A percentile compares a stretch with the other conserved stretches of the same genome.
phyloP scores from a whole-genome alignment of 2,329 filamentous ascomycete species.

The Calonectria hawksworthii region DNA sequence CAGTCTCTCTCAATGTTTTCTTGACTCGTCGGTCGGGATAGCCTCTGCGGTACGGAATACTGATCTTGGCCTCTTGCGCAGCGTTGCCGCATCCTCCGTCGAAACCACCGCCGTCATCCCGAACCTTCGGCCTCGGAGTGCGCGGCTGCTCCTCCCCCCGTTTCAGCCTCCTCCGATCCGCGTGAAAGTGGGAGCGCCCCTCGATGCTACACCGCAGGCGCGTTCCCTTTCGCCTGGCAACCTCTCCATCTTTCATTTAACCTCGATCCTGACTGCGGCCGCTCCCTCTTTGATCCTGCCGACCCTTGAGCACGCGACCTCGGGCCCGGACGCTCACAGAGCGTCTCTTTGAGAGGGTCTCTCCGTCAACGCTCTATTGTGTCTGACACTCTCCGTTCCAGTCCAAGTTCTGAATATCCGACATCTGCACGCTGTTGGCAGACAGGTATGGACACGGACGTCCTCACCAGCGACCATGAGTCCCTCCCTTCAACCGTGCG shows the following conservation, averaged over 20 bases:
- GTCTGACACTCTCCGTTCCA: slow-evolving; percentile 48
- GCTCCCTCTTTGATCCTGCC: slow-evolving; percentile 25
- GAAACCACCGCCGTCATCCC: slow-evolving; percentile 22
- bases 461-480: slow-evolving; percentile 44
- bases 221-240: slow-evolving; percentile 33
- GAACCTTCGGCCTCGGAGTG: slow-evolving; percentile 16
- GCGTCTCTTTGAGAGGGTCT: slow-evolving; percentile 39
- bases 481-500: slow-evolving; percentile 42
- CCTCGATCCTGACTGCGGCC: slow-evolving; percentile 13
- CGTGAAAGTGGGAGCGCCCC: slow-evolving; percentile 36
- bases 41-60: slow-evolving; percentile 29
- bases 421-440: slow-evolving; percentile 33
- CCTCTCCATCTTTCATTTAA: slow-evolving; percentile 17
- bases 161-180: slow-evolving; percentile 30
- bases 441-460: slow-evolving; percentile 48
- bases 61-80: slow-evolving; percentile 1
- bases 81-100: slow-evolving; percentile 8
- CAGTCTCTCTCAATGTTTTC: slow-evolving; percentile 35
- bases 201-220: slow-evolving; percentile 44
- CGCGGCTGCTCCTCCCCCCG: slow-evolving; percentile 29
- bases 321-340: slow-evolving; percentile 26
- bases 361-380: slow-evolving; percentile 43
- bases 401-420: slow-evolving; percentile 34
- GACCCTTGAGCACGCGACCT: slow-evolving; percentile 34
- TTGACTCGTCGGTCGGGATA: slow-evolving; percentile 31